Base-by-base conservation (phyloP, 78 protist genomes). In the Planoprotostelium fungivorum region DNA sequence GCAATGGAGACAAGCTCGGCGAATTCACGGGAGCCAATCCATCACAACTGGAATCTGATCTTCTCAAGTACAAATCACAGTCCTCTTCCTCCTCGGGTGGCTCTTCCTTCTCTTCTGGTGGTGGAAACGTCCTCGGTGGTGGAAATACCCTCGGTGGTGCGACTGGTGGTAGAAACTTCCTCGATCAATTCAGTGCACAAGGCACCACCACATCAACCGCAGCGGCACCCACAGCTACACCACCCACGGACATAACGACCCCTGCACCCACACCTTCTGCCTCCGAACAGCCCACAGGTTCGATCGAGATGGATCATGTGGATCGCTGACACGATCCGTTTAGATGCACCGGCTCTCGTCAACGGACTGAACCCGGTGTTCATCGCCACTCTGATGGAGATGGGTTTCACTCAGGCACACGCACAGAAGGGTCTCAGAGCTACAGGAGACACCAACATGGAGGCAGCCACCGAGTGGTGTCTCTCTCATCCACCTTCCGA, bases 1-100 rank as follows among this genome's bases (percentile, higher is more conserved):
- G 85, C 29, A 1, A 29, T 36, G 90, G 94, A 10, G 37, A 39
- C 28, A 0, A n/a, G n/a, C 1, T 91, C 36, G 94, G 34, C 34
- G 1, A 28, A 34, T 0, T 91, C 16, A 36, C 90, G 0, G 94
- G 94, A 1, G 90, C 90, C n/a, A 38, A 91, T 83, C 88, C 88
- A 36, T 34, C 31, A 9, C 28, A 38, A n/a, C n/a, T 87, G 39
- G 63, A 35, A 5, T 1, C 28, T 16, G 73, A 51, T 16, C 5
- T 51, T 16, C 31, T 25, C 31, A 51, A 51, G 16, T 51, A 51
- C 73, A 51, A 51, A 16, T 5, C 73, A 51, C 73, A 51, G 73
- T 25, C 73, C 16, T n/a, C n/a, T n/a, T 25, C 73, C 73, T 25
- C 73, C 16, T 51, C 73, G 16, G 73, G 73, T 25, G 73, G 73